phyloP scores from a whole-genome alignment of 495 filamentous ascomycete species.

The Elaphomyces granulatus region DNA sequence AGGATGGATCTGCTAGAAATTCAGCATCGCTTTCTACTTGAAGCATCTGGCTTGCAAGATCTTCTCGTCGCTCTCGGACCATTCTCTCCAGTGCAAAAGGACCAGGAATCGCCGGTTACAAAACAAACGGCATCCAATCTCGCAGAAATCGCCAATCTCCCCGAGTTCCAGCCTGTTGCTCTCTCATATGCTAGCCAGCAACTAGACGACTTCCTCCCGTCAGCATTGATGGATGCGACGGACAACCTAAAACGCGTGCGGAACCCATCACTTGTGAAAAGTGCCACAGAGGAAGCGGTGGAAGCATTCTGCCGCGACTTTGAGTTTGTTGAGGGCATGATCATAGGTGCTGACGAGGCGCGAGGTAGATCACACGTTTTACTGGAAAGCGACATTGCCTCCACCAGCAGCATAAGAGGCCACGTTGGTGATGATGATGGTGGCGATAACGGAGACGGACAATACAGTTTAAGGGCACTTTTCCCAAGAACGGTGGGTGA shows the following conservation, averaged over 20 bases:
- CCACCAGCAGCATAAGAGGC: constrained; percentile 6
- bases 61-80: constrained; percentile 51
- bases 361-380: constrained; percentile 15
- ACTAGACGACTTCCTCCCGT: constrained; percentile 84
- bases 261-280: constrained; percentile 49
- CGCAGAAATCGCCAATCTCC: constrained; percentile 37
- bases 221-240: constrained; percentile 80
- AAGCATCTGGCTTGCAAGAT: constrained; percentile 54
- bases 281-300: constrained; percentile 71
- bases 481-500: constrained; percentile 79
- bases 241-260: constrained; percentile 62
- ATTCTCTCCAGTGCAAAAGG: constrained; percentile 16
- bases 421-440: constrained; percentile 17
- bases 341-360: constrained; percentile 44
- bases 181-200: constrained; percentile 54
- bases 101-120: constrained; percentile 21
- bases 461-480: constrained; percentile 42
- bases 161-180: constrained; percentile 46
- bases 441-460: constrained; percentile 23
- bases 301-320: constrained; percentile 83
- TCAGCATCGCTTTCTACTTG: constrained; percentile 50
- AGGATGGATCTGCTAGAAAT: constrained; percentile 28
- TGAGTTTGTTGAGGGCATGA: constrained; percentile 65
- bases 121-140: constrained; percentile 32
- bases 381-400: constrained; percentile 15